Evolutionary conservation across 306 rosid species (phyloP), one percentile per base, ranked within the genome.

Genomic region (Medicago truncatula): DNA sequence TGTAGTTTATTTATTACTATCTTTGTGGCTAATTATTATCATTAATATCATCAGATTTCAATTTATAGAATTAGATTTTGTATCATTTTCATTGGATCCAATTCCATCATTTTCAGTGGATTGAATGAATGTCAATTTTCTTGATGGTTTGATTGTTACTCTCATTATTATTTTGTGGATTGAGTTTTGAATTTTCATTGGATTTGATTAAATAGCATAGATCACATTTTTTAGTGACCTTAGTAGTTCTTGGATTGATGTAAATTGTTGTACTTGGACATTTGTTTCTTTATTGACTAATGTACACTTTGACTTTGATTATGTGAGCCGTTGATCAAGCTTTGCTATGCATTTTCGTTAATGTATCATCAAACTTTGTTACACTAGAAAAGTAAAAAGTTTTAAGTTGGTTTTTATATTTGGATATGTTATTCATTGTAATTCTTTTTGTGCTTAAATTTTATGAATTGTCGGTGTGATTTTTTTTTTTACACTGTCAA

Each of bases 41-140:
- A 36, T 67, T 73, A 13, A 25, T 77, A 58, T 58, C 13, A 58
- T 58, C 13, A 10, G 46, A 73, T 78, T 73, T 59, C 3, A 43
- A 46, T 12, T 4, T 46, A 8, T 40, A 8, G 44, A 40, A 8
- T 40, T 9, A 13, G 14, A 11, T 52, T 56, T 53, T 20, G 31
- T 9, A 49, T 82, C 81, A 50, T 70, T 80, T 87, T 54, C 88
- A 70, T 75, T 79, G 76, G 36, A 76, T 64, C 38, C 31, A 28
- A 28, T 28, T 28, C 31, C 7, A 43, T 82, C 81, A 50, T 70
- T 80, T 87, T 54, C 88, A 70, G 71, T 79, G 76, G 36, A 76
- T 64, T 79, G 80, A 40, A 76, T 64, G 34, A 72, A 70, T 82
- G 71, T 60, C 82, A 71, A 68, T 64, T 78, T 76, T 50, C 43